A percentile compares a stretch with the other conserved stretches of the same genome.
Evolutionary conservation across 2,329 filamentous ascomycete genomes (phyloP).

Genomic region (Scytalidium lignicola): DNA sequence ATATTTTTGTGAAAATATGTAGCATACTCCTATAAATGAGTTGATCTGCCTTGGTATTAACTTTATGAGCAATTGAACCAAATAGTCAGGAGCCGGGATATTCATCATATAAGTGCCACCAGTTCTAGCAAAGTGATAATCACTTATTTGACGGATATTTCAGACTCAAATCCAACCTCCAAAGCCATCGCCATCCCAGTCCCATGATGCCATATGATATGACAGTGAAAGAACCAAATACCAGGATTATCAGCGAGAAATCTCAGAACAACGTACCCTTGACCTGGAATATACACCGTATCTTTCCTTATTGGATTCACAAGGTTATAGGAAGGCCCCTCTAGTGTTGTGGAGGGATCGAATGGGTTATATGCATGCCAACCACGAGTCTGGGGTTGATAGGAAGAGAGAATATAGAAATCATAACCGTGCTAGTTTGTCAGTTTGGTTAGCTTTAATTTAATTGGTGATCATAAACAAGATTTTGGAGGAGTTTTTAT

Average conservation of each 20-base stretch:
- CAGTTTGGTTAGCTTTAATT: slow-evolving; percentile 3
- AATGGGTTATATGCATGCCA: slow-evolving; percentile 31
- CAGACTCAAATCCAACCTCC: neutral
- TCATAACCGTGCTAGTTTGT: slow-evolving; percentile 24
- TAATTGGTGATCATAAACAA: slow-evolving; percentile 10
- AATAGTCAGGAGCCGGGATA: too few species aligned
- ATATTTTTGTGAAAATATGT: too few species aligned
- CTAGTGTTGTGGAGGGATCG: slow-evolving; percentile 4
- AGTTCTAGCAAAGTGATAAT: too few species aligned
- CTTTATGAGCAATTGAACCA: too few species aligned
- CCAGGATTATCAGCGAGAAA: neutral
- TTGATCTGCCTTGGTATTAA: too few species aligned
- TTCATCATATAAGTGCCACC: too few species aligned
- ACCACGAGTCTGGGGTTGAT: neutral
- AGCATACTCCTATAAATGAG: too few species aligned
- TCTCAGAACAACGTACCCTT: neutral
- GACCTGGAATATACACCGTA: neutral
- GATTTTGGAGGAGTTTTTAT: neutral
- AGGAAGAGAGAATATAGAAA: slow-evolving; percentile 9
- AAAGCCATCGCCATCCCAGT: neutral
- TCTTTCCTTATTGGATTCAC: neutral
- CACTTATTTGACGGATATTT: too few species aligned
- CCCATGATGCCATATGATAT: neutral
- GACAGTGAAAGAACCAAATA: neutral
- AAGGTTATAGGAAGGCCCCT: neutral